These are phyloP conservation scores for Conticribra guillardii DNA, from an alignment of 108 stramenopile genomes.

Conservation along the genomic window DNA sequence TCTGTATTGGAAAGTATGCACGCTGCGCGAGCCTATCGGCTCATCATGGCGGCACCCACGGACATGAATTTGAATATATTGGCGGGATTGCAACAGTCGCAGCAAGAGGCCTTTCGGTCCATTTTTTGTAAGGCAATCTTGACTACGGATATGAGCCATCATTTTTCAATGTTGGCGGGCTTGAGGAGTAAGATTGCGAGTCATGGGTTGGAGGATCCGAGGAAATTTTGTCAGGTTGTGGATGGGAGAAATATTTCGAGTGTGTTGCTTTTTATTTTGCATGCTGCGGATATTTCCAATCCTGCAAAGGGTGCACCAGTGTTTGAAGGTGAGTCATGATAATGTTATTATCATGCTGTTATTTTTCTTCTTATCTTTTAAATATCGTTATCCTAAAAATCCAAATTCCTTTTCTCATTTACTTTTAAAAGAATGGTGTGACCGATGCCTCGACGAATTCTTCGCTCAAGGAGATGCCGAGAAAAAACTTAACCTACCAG, in stretches of 20 bases:
- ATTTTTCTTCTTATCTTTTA: conserved; percentile 67
- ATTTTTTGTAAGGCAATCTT: conserved; percentile 44
- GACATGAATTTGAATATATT: conserved; percentile 17
- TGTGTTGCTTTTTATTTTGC: conserved; percentile 49
- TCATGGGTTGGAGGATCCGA: background rate
- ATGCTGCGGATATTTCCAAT: conserved; percentile 71
- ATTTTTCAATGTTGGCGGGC: conserved; percentile 34
- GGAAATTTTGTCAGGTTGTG: conserved; percentile 2
- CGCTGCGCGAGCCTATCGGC: conserved; percentile 41
- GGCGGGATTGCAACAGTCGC: conserved; percentile 2
- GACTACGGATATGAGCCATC: conserved; percentile 57
- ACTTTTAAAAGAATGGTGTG: conserved; percentile 61
- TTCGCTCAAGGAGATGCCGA: conserved; percentile 70
- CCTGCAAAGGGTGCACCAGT: conserved; percentile 52
- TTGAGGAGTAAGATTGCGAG: no score
- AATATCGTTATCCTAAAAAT: background rate
- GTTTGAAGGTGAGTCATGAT: no score
- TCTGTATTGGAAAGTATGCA: conserved; percentile 77
- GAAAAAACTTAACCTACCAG: conserved; percentile 24
- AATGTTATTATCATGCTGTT: conserved; percentile 58
- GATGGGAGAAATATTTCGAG: background rate
- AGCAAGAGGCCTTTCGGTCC: conserved; percentile 9
- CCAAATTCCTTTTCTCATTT: no score
- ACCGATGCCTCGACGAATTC: conserved; percentile 67
- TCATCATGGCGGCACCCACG: background rate